Evolutionary conservation across 164 flowering plant species (phyloP), one percentile per base, ranked within the genome.

Genomic region (Vitis rupestris): DNA sequence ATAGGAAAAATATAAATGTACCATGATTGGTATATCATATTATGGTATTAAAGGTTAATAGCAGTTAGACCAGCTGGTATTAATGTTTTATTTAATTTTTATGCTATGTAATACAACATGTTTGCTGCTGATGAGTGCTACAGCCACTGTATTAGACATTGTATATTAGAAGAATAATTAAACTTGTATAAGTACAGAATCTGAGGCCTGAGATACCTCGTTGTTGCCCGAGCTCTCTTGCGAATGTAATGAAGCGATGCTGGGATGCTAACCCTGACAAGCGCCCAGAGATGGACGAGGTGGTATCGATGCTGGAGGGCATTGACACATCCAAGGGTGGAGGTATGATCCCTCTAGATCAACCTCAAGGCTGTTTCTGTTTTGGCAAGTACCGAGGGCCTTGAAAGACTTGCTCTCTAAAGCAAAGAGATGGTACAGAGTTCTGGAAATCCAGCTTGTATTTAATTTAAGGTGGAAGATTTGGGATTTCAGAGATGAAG

Each of bases 201-300:
- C 66, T 85, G 78, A 82, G 88, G 78, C 88, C 86, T 13, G 88
- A 85, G 71, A 82, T 85, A 55, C 88, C 88, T 29, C 81, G 88
- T 0, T 85, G 88, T 65, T 85, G 88, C 70, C 88, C 88, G 9
- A 82, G 79, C 71, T 73, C 86, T 31, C 79, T 85, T 14, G 83
- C 83, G 5, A 78, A 78, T 69, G 84, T 85, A 19, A 85, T 85
- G 88, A 85, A 81, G 75, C 75, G 88, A 48, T 85, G 88, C 65
- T 85, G 88, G 88, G 88, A 85, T 66, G 82, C 86, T 2, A 85
- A 81, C 63, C 82, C 88, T 4, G 84, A 83, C 74, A 83, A 72
- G 76, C 74, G 88, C 67, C 88, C 88, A 1, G 86, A 85, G 75
- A 85, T 85, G 88, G 86, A 81, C 11, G 88, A 83, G 63, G 88